Base-by-base conservation (phyloP, 257 asterid genomes). In the Cruciata laevipes region DNA sequence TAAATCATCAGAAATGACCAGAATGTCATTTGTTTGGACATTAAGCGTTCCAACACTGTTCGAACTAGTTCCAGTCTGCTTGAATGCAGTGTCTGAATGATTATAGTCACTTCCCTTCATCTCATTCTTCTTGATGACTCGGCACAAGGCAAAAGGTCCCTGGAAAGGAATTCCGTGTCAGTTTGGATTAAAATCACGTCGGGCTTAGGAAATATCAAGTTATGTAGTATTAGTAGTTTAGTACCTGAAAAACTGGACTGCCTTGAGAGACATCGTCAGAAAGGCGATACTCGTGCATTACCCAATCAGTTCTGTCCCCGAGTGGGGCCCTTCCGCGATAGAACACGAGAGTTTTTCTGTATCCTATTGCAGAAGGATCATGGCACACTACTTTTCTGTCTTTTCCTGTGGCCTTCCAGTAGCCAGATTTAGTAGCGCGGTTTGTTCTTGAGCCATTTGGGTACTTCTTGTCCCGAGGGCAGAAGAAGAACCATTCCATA, bases 341-440 rank as follows among this genome's bases (percentile, higher is more conserved):
- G 68, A 82, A 82, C 58, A 82, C 87, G 16, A 82, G 63, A 12
- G 87, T 82, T 70, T 82, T 82, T 37, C 84, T 80, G 66, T 69
- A 82, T 4, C 84, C 85, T 13, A 66, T 31, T 1, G 59, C 77
- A 42, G 66, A 67, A 37, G 87, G 69, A 49, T 77, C 76, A 56
- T 77, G 78, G 66, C 87, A 80, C 11, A 73, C 79, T 7, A 82
- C 66, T 68, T 77, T 80, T 64, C 79, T 51, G 71, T 82, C 87
- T 69, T 80, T 82, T 61, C 87, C 87, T 5, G 87, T 82, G 30
- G 87, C 87, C 56, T 82, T 80, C 87, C 87, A 82, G 81, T 82
- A 82, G 47, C 87, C 87, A 7, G 81, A 75, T 75, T 68, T 77
- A 24, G 87, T 82, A 59, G 87, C 84, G 65, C 87, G 76, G 25